Conservation (phyloP, 2,329 filamentous ascomycete genomes). For the Coleophoma eucalyptorum region DNA sequence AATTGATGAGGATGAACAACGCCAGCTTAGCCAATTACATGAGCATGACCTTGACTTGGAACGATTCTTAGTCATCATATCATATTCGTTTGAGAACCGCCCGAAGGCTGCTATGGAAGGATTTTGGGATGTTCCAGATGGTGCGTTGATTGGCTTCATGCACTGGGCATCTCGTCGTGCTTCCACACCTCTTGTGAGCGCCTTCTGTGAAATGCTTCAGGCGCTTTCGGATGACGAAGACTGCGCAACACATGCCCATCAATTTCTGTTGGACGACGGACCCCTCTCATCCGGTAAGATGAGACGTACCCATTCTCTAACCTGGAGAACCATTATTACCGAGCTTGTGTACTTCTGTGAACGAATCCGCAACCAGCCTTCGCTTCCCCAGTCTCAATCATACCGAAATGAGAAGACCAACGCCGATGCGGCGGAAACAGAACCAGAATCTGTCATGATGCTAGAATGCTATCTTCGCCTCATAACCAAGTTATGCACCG, state of each 20-base stretch:
- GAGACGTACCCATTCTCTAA: slow-evolving; percentile 78
- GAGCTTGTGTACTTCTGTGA: slow-evolving; percentile 83
- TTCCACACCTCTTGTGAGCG: slow-evolving; percentile 91
- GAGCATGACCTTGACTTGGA: slow-evolving; percentile 75
- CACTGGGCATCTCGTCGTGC: slow-evolving; percentile 96
- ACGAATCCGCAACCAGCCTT: slow-evolving; percentile 71
- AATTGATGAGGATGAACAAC: slow-evolving; percentile 84
- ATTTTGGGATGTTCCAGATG: slow-evolving; percentile 91
- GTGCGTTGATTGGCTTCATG: slow-evolving; percentile 90
- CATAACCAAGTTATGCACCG: slow-evolving; percentile 74
- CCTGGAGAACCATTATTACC: slow-evolving; percentile 88
- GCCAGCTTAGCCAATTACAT: slow-evolving; percentile 61
- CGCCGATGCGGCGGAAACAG: slow-evolving; percentile 68
- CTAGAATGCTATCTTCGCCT: slow-evolving; percentile 89
- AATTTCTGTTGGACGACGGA: slow-evolving; percentile 85
- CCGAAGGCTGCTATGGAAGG: slow-evolving; percentile 73
- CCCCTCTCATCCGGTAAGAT: slow-evolving; percentile 72
- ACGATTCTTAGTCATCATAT: slow-evolving; percentile 86
- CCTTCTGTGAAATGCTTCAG: slow-evolving; percentile 94
- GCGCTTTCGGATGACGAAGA: slow-evolving; percentile 79
- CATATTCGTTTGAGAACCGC: slow-evolving; percentile 84
- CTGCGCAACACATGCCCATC: slow-evolving; percentile 80
- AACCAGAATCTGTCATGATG: slow-evolving; percentile 95
- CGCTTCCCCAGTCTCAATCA: slow-evolving; percentile 46
- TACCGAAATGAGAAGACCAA: slow-evolving; percentile 58